Evolutionary conservation across 2,329 filamentous ascomycete genomes (phyloP).

Genomic region (Fusarium gaditjirri): DNA sequence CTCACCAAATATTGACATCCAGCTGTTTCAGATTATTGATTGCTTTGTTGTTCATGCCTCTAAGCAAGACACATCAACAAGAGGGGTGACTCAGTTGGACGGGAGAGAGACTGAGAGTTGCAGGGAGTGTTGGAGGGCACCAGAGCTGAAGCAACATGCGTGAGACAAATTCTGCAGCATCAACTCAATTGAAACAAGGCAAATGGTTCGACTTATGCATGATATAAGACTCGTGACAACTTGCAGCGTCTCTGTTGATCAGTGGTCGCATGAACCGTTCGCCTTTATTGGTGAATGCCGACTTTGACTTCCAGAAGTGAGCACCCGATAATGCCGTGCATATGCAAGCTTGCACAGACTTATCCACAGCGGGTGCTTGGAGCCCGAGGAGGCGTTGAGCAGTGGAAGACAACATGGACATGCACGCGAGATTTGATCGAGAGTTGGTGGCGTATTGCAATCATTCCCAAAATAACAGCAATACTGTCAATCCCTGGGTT

Average conservation of each 20-base stretch:
- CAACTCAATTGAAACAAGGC: not conserved
- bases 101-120: too few relatives aligned
- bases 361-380: not conserved
- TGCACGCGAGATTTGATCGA: not conserved
- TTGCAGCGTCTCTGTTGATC: not conserved
- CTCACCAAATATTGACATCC: not conserved
- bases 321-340: not conserved
- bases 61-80: not conserved
- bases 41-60: not conserved
- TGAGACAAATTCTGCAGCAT: not conserved
- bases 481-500: fast-evolving
- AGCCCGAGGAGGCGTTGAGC: not conserved
- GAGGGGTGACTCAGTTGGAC: not conserved
- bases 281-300: not conserved
- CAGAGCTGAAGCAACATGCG: not conserved
- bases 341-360: slow-evolving; percentile 4
- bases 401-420: not conserved
- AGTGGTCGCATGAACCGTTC: slow-evolving; percentile 1
- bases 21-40: not conserved
- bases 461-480: not conserved
- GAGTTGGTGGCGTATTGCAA: not conserved
- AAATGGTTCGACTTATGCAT: not conserved
- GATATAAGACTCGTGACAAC: not conserved
- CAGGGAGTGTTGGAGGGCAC: not conserved
- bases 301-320: not conserved